Evolutionary conservation across 192 early-diverging fungal genomes (phyloP).

Genomic region (Dissophora globulifera): DNA sequence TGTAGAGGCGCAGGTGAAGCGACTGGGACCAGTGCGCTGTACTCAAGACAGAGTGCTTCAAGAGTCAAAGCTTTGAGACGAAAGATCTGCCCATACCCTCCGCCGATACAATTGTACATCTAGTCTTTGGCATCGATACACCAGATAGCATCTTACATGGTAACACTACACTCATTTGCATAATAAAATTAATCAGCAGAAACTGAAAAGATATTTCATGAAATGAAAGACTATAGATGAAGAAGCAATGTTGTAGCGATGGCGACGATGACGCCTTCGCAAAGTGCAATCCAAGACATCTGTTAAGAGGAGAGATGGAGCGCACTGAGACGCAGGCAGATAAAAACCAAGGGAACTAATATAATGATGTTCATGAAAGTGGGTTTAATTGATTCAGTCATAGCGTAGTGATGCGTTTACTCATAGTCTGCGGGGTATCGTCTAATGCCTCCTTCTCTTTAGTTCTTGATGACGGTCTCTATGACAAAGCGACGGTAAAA

Average conservation of each 20-base stretch:
- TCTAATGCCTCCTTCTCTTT: background rate
- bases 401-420: too few species aligned
- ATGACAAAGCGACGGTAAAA: conserved; percentile 53
- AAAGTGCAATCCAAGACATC: too few species aligned
- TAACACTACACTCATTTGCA: background rate
- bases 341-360: background rate
- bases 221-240: too few species aligned
- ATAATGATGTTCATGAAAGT: background rate
- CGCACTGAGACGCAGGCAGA: too few species aligned
- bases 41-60: conserved; percentile 7
- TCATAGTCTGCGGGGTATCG: too few species aligned
- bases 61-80: conserved; percentile 33
- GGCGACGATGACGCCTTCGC: background rate
- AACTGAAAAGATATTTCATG: too few species aligned
- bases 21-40: conserved; percentile 19
- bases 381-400: too few species aligned
- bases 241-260: too few species aligned
- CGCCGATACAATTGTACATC: too few species aligned
- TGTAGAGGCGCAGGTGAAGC: conserved; percentile 27
- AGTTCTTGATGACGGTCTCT: conserved; percentile 43
- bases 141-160: background rate
- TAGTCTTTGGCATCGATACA: too few species aligned
- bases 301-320: too few species aligned
- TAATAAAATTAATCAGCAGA: too few species aligned
- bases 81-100: background rate